Evolutionary conservation across 345 rosid genomes (phyloP).

Genomic region (Geranium rotundifolium): DNA sequence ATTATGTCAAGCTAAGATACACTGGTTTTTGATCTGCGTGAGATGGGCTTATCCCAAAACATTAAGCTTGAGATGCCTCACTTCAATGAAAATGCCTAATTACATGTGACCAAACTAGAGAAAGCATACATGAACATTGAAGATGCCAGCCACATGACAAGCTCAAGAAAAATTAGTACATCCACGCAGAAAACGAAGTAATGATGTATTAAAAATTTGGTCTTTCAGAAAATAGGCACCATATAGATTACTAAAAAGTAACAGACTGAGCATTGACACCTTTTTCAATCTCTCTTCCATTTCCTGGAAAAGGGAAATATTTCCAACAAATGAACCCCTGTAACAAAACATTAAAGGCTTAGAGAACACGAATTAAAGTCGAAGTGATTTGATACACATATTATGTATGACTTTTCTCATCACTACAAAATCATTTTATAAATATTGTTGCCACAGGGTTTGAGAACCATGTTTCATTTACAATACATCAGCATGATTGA

Average conservation of each 20-base stretch:
- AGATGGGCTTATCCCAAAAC: not conserved
- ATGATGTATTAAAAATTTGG: not conserved
- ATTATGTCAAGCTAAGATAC: not conserved
- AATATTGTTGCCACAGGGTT: no score
- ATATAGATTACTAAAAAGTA: not conserved
- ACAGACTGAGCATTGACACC: conserved; percentile 21
- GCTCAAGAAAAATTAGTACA: not conserved
- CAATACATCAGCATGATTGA: no score
- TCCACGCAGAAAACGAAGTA: not conserved
- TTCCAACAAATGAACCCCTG: conserved; percentile 87
- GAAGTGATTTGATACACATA: not conserved
- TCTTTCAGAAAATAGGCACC: not conserved
- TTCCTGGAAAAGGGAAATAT: conserved; percentile 50
- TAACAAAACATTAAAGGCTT: conserved; percentile 7
- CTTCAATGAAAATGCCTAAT: not conserved
- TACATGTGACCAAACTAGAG: not conserved
- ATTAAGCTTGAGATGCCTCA: not conserved
- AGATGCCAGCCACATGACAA: not conserved
- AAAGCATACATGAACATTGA: not conserved
- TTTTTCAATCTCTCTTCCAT: conserved; percentile 62
- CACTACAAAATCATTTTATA: not conserved
- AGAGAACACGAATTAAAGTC: not conserved
- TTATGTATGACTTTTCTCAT: not conserved
- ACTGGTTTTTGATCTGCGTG: not conserved
- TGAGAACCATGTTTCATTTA: no score